Percentiles rank a stretch among this genome's conserved stretches.
Evolutionary conservation across 768 basidiomycete genomes (phyloP).

Genomic region (Strobilomyces echinocephalus): DNA sequence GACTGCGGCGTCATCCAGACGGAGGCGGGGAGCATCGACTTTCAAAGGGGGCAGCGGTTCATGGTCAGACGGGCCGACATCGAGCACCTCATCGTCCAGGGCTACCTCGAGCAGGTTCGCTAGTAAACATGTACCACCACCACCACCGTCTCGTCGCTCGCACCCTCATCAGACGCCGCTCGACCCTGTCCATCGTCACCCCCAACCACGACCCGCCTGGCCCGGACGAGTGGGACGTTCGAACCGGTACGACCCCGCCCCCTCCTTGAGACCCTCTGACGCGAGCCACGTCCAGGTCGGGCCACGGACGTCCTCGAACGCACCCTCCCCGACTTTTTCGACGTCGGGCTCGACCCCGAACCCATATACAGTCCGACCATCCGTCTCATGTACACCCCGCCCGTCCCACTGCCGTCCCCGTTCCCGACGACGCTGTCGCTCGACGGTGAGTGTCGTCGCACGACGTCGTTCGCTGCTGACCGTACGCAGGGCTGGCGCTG

Average conservation of each 20-base stretch:
- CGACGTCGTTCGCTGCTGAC: background rate
- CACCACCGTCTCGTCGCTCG: too few species aligned
- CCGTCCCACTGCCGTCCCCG: constrained; percentile 57
- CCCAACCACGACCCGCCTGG: too few species aligned
- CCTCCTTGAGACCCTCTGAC: constrained; percentile 22
- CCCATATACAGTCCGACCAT: constrained; percentile 61
- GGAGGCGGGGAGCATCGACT: constrained; percentile 86
- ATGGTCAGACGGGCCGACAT: constrained; percentile 85
- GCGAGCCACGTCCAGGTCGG: constrained; percentile 51
- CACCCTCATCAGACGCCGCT: background rate
- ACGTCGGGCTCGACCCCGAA: constrained; percentile 59
- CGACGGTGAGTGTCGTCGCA: constrained; percentile 48
- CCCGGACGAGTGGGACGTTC: constrained; percentile 62
- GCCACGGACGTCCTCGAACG: constrained; percentile 63
- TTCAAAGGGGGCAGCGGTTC: constrained; percentile 84
- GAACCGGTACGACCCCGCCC: constrained; percentile 49
- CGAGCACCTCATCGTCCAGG: constrained; percentile 91
- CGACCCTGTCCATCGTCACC: background rate
- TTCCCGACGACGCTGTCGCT: constrained; percentile 66
- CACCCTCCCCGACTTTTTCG: constrained; percentile 71
- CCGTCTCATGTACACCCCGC: constrained; percentile 64
- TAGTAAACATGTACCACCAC: too few species aligned
- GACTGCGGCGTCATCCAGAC: constrained; percentile 93
- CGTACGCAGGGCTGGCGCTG: constrained; percentile 55
- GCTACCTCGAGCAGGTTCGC: constrained; percentile 80